Evolutionary conservation across 352 stramenopile genomes (phyloP).

Genomic region (Globisporangium lucens): DNA sequence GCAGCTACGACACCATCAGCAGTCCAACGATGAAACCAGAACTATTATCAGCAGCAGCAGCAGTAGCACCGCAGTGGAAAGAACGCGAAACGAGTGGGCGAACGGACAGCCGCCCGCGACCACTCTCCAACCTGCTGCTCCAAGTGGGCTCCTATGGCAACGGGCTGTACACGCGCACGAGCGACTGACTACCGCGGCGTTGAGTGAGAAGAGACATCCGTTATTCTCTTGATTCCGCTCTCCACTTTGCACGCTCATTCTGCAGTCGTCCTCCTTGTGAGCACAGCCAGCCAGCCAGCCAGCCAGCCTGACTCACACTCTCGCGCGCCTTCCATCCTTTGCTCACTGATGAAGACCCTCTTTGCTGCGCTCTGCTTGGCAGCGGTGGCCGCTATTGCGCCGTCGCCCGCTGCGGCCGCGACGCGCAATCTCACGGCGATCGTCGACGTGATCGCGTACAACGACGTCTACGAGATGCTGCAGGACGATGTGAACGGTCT

Average conservation of each 20-base stretch:
- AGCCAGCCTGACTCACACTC: background rate
- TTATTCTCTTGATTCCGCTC: background rate
- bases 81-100: background rate
- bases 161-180: background rate
- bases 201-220: background rate
- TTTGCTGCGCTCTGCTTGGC: background rate
- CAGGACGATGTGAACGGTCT: conserved; percentile 54
- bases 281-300: background rate
- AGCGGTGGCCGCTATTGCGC: background rate
- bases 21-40: background rate
- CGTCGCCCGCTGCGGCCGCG: background rate
- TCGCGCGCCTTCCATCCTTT: background rate
- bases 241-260: background rate
- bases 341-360: background rate
- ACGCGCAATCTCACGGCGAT: conserved; percentile 37
- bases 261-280: background rate
- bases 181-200: background rate
- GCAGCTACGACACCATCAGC: background rate
- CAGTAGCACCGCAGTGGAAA: background rate
- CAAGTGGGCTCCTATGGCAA: background rate
- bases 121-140: background rate
- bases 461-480: conserved; percentile 79
- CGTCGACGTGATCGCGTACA: conserved; percentile 73
- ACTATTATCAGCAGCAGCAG: background rate
- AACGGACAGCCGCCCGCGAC: background rate